These are phyloP conservation scores for Cordyceps cateniannulata DNA, from an alignment of 2,329 filamentous ascomycete genomes.

Conservation along the genomic window DNA sequence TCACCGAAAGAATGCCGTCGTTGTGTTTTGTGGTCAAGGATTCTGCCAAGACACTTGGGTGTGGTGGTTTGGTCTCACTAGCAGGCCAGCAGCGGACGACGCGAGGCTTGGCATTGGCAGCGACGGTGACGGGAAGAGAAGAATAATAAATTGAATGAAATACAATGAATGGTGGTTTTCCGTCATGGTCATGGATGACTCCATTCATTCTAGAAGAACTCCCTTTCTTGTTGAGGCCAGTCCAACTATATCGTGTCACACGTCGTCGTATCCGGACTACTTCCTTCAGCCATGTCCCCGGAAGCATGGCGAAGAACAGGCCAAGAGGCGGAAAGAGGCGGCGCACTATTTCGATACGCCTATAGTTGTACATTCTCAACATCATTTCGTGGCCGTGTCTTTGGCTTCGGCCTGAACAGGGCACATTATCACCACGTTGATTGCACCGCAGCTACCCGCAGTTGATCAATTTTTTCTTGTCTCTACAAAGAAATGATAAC, in stretches of 20 bases:
- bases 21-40: background rate
- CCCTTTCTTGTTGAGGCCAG: background rate
- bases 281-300: no score
- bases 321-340: no score
- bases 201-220: conserved; percentile 2
- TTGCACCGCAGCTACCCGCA: background rate
- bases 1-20: background rate
- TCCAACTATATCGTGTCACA: background rate
- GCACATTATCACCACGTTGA: background rate
- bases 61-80: background rate
- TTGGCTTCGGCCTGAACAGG: no score
- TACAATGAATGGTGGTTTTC: background rate
- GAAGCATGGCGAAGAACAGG: no score
- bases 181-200: background rate
- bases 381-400: no score
- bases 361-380: no score
- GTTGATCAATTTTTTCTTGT: background rate
- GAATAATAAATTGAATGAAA: background rate
- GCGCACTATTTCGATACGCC: no score
- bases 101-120: background rate
- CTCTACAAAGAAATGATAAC: background rate
- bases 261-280: no score
- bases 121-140: background rate
- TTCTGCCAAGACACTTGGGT: background rate
- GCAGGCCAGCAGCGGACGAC: background rate